Evolutionary conservation across 805 yeast species (phyloP).

Genomic region (Suhomyces tanzawaensis): DNA sequence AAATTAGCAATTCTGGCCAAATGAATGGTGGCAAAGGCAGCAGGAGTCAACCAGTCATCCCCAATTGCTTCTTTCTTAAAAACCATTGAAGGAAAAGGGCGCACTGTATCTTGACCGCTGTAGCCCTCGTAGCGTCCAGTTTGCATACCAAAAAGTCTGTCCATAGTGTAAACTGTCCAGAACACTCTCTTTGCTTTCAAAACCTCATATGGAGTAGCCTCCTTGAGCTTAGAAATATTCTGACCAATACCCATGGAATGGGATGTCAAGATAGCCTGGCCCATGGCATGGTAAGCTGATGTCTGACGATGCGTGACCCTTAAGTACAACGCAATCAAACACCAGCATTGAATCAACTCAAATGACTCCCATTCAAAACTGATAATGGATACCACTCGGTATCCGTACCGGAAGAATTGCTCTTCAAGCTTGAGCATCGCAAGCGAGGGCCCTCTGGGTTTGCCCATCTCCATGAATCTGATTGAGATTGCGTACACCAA

Average conservation of each 20-base stretch:
- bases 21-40: slow-evolving; percentile 46
- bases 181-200: slow-evolving; percentile 51
- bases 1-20: slow-evolving; percentile 39
- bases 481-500: slow-evolving; percentile 50
- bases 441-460: slow-evolving; percentile 27
- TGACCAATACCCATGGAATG: slow-evolving; percentile 36
- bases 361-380: slow-evolving; percentile 44
- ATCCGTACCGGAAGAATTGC: slow-evolving; percentile 31
- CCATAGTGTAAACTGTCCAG: slow-evolving; percentile 55
- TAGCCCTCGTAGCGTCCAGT: slow-evolving; percentile 45
- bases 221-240: slow-evolving; percentile 14
- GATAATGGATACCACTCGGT: slow-evolving; percentile 29
- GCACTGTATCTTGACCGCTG: slow-evolving; percentile 34
- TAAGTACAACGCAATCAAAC: slow-evolving; percentile 34
- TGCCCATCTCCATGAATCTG: slow-evolving; percentile 46
- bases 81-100: slow-evolving; percentile 31
- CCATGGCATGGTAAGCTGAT: slow-evolving; percentile 31
- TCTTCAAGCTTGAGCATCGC: slow-evolving; percentile 31
- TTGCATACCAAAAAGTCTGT: slow-evolving; percentile 51
- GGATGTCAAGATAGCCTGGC: slow-evolving; percentile 35
- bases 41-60: slow-evolving; percentile 51
- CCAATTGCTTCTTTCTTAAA: slow-evolving; percentile 24
- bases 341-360: slow-evolving; percentile 43
- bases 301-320: slow-evolving; percentile 40
- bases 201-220: slow-evolving; percentile 38